Base-by-base conservation (phyloP, 75 land plant species). In the Ceratopteris richardii region DNA sequence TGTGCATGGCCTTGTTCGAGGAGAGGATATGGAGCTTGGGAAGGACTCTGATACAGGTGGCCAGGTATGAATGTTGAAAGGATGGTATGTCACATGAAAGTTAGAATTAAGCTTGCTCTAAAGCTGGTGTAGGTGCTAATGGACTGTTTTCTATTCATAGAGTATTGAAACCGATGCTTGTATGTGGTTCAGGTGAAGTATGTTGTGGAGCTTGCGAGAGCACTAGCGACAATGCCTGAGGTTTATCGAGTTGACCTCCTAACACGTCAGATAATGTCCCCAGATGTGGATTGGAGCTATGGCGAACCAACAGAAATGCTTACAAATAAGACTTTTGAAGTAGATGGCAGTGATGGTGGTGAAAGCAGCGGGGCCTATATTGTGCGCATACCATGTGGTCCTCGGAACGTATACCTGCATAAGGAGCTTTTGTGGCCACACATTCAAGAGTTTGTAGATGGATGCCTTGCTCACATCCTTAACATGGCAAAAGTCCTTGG, bases 121-220 rank as follows among this genome's bases (percentile, higher is more conserved):
- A n/a, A n/a, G n/a, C n/a, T n/a, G n/a, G n/a, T n/a, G n/a, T n/a
- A n/a, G n/a, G n/a, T n/a, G n/a, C n/a, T n/a, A n/a, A n/a, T n/a
- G n/a, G n/a, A n/a, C n/a, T n/a, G n/a, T n/a, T n/a, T n/a, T n/a
- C n/a, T n/a, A n/a, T n/a, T n/a, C n/a, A n/a, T n/a, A n/a, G n/a
- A n/a, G n/a, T n/a, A n/a, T n/a, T n/a, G n/a, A n/a, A n/a, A n/a
- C n/a, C n/a, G n/a, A n/a, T n/a, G n/a, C n/a, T n/a, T n/a, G n/a
- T n/a, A n/a, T n/a, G n/a, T n/a, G n/a, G n/a, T n/a, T n/a, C 74
- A 89, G 95, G 89, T 85, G 52, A 90, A 90, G 56, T 90, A 90
- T 72, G 96, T 90, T 29, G 96, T 90, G 25, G 89, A 90, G 48
- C 80, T 85, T 14, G 96, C 90, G 5, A 70, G 82, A 42, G 90